Evolutionary conservation across 2,329 filamentous ascomycete genomes (phyloP).

Genomic region (Epichloe bromicola): DNA sequence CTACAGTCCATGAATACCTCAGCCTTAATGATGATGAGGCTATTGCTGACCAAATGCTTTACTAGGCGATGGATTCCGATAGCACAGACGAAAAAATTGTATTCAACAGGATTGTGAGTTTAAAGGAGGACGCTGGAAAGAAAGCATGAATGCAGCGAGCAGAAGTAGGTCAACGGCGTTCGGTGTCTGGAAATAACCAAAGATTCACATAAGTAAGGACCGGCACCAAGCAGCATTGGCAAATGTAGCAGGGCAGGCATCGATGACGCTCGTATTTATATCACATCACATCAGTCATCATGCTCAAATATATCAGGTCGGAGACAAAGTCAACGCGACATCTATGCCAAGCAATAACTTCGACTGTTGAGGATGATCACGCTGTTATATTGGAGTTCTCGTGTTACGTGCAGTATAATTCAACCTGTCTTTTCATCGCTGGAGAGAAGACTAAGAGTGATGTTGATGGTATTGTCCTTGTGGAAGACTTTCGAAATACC

Average conservation of each 20-base stretch:
- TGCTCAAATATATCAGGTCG: background rate
- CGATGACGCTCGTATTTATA: background rate
- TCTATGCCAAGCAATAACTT: background rate
- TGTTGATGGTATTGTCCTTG: too few species aligned
- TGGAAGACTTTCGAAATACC: too few species aligned
- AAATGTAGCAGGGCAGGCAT: background rate
- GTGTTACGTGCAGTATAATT: too few species aligned
- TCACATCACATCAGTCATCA: background rate
- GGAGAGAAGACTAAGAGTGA: too few species aligned
- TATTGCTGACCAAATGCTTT: slow-evolving; percentile 2
- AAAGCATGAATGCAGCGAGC: slow-evolving; percentile 6
- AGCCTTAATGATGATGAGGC: background rate
- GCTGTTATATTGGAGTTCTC: too few species aligned
- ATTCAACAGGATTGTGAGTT: slow-evolving; percentile 78
- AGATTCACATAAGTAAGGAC: background rate
- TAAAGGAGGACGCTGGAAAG: slow-evolving; percentile 81
- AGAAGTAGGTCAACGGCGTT: background rate
- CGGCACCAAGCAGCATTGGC: too few species aligned
- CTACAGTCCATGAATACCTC: slow-evolving; percentile 5
- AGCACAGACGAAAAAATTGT: slow-evolving; percentile 65
- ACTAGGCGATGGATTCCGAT: slow-evolving; percentile 60
- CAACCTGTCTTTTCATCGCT: too few species aligned
- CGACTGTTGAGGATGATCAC: too few species aligned
- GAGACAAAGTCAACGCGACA: background rate
- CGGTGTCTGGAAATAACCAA: background rate